Evolutionary conservation across 352 stramenopile genomes (phyloP).

Genomic region (Phytopythium litorale): DNA sequence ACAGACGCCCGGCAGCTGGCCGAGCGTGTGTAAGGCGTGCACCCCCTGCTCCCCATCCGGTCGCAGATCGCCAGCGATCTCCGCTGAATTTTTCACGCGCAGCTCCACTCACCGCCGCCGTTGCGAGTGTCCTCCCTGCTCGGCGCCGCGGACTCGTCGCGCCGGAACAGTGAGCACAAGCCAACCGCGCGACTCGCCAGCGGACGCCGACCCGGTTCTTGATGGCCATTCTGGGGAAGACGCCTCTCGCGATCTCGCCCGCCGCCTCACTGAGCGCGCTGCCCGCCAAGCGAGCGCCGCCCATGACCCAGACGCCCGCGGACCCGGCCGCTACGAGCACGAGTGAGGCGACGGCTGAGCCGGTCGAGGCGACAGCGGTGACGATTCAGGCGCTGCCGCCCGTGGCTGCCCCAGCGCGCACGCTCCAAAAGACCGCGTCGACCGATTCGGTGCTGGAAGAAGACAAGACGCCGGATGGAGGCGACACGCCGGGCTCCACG

Average conservation of each 20-base stretch:
- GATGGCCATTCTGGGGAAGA: conserved; percentile 8
- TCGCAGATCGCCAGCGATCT: background rate
- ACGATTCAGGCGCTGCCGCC: background rate
- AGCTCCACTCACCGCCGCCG: background rate
- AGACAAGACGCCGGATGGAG: conserved; percentile 2
- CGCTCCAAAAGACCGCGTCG: conserved; percentile 17
- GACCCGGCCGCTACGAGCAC: conserved; percentile 1
- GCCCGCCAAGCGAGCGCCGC: conserved; percentile 3
- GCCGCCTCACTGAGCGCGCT: conserved; percentile 2
- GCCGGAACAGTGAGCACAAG: background rate
- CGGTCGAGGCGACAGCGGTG: too few relatives aligned
- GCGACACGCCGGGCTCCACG: conserved; percentile 14
- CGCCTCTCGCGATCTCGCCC: conserved; percentile 4
- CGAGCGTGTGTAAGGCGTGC: background rate
- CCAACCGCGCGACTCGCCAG: background rate
- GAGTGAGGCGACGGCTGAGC: background rate
- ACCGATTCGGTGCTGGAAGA: conserved; percentile 17
- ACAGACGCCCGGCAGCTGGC: background rate
- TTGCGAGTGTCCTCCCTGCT: background rate
- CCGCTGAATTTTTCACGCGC: background rate
- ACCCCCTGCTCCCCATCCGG: background rate
- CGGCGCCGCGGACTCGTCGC: background rate
- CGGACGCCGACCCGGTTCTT: background rate
- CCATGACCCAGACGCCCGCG: conserved; percentile 7
- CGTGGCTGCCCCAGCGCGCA: background rate